These are phyloP conservation scores for Plectosphaerella cucumerina DNA, from an alignment of 2,329 filamentous ascomycete genomes.

Conservation along the genomic window DNA sequence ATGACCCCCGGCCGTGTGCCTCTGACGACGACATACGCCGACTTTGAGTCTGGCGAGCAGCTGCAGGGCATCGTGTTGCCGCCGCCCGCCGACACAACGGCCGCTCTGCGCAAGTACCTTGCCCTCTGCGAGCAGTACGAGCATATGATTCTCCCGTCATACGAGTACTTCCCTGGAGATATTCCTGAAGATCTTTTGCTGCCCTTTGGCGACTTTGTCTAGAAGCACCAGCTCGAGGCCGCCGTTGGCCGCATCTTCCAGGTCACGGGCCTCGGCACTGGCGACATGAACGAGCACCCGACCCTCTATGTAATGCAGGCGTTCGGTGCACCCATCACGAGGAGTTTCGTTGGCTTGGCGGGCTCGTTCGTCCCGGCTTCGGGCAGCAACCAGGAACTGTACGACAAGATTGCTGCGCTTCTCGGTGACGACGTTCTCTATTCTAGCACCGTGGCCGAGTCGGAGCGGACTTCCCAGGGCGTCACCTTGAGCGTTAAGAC, in stretches of 20 bases:
- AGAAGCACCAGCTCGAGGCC: constrained; percentile 39
- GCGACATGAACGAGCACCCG: constrained; percentile 35
- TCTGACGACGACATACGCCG: constrained; percentile 24
- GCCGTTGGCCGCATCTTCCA: constrained; percentile 33
- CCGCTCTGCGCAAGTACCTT: constrained; percentile 21
- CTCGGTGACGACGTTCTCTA: constrained; percentile 32
- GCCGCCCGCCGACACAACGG: constrained; percentile 11
- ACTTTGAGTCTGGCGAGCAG: constrained; percentile 28
- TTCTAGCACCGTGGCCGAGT: constrained; percentile 25
- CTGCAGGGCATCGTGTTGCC: constrained; percentile 14
- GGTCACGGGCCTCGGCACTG: constrained; percentile 36
- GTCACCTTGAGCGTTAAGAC: constrained; percentile 17
- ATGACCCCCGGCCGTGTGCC: constrained; percentile 16
- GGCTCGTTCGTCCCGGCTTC: constrained; percentile 26
- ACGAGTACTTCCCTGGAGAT: constrained; percentile 31
- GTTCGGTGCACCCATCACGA: constrained; percentile 29
- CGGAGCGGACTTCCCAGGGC: constrained; percentile 22
- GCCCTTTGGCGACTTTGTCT: constrained; percentile 41
- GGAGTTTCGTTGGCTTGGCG: constrained; percentile 22
- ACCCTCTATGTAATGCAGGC: constrained; percentile 42
- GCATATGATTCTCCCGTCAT: constrained; percentile 25
- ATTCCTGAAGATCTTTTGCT: constrained; percentile 32
- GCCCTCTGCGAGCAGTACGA: constrained; percentile 23
- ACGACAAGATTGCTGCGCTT: constrained; percentile 27
- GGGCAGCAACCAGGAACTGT: constrained; percentile 33